Evolutionary conservation across 163 green algal species (phyloP), one percentile per base, ranked within the genome.

Genomic region (Chlamydomonas reinhardtii): DNA sequence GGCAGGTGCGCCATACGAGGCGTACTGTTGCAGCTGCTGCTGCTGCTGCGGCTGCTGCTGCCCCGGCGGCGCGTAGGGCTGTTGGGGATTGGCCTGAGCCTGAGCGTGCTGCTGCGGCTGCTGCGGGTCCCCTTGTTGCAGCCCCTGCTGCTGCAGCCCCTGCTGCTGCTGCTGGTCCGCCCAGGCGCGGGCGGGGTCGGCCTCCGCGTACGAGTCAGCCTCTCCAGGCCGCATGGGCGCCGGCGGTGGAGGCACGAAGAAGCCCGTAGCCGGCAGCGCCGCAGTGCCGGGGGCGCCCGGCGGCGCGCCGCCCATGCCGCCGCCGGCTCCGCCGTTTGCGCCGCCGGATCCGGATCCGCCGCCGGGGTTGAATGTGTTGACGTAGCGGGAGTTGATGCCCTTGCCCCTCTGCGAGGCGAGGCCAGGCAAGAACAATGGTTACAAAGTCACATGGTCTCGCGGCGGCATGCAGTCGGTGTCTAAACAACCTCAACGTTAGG

Each of bases 341-440:
- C 9, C 5, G 56, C 74, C 52, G 32, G n/a, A 5, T 5, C 37
- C 62, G 37, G 61, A 12, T 37, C 61, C 48, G 17, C 27, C 52
- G 39, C 56, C 69, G 25, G 48, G 1, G 48, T 56, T 56, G 48
- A 89, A 85, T 0, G 76, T 82, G 62, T 86, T 77, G 39, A 89
- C 85, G 73, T 89, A 89, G 20, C 85, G 73, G 17, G 85, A 73
- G 32, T 54, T 48, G n/a, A 89, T 65, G 31, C 85, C 85, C 61
- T 68, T 75, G 72, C 61, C 85, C 54, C 68, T 59, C 84, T 81
- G 68, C 59, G 20, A 43, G 19, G 22, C 11, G 59, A 27, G 6
- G 12, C 3, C 59, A n/a, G n/a, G n/a, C n/a, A n/a, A n/a, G n/a
- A n/a, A n/a, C n/a, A n/a, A n/a, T n/a, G n/a, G n/a, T n/a, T n/a